Percentiles rank a stretch among this genome's conserved stretches.
phyloP scores from a whole-genome alignment of 768 basidiomycete species.

The Naganishia friedmannii region DNA sequence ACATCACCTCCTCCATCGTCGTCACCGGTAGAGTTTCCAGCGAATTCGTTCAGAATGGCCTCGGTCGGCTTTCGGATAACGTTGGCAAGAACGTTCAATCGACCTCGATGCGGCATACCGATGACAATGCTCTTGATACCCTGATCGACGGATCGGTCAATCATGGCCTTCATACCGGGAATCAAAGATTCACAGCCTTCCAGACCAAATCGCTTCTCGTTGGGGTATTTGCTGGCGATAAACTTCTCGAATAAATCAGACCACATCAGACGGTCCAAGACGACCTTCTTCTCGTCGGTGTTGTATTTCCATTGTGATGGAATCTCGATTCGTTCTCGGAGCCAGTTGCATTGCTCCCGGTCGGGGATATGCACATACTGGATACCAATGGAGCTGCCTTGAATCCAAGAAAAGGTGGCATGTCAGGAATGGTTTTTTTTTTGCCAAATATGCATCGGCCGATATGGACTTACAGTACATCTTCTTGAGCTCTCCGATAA shows the following conservation, averaged over 20 bases:
- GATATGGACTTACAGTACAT: slow-evolving; percentile 78
- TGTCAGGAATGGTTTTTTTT: neutral
- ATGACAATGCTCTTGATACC: slow-evolving; percentile 95
- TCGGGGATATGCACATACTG: slow-evolving; percentile 78
- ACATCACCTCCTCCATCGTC: slow-evolving; percentile 91
- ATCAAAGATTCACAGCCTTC: slow-evolving; percentile 97
- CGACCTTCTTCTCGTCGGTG: slow-evolving; percentile 97
- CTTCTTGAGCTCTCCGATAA: slow-evolving; percentile 81
- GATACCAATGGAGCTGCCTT: slow-evolving; percentile 47
- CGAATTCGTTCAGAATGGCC: slow-evolving; percentile 95
- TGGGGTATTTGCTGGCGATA: slow-evolving; percentile 96
- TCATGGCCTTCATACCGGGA: slow-evolving; percentile 99
- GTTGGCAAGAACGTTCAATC: slow-evolving; percentile 94
- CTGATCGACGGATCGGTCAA: slow-evolving; percentile 93
- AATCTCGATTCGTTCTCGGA: slow-evolving; percentile 88
- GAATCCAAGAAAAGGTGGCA: slow-evolving; percentile 40
- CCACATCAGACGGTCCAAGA: slow-evolving; percentile 98
- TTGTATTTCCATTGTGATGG: slow-evolving; percentile 98
- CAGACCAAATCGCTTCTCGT: slow-evolving; percentile 98
- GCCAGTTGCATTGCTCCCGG: slow-evolving; percentile 99
- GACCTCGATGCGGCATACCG: slow-evolving; percentile 99
- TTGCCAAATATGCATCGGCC: neutral
- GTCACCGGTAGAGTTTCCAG: slow-evolving; percentile 65
- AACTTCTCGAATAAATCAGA: slow-evolving; percentile 99
- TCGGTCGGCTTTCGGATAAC: slow-evolving; percentile 98